These are phyloP conservation scores for Cercospora nicotianae DNA, from an alignment of 2,329 filamentous ascomycete species.

Conservation along the genomic window DNA sequence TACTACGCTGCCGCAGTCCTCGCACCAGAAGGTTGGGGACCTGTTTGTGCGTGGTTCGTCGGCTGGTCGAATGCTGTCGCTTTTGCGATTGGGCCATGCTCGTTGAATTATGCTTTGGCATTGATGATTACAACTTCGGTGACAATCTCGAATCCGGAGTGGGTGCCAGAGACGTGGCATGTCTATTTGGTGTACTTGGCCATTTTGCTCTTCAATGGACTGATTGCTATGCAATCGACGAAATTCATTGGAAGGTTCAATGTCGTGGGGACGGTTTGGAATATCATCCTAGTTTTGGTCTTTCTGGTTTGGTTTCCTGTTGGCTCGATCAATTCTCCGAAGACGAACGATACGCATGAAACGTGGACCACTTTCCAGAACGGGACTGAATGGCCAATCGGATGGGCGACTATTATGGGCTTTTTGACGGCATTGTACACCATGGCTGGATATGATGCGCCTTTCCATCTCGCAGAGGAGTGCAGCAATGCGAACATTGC, in stretches of 20 bases:
- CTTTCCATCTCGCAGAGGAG: constrained; percentile 39
- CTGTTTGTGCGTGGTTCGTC: constrained; percentile 31
- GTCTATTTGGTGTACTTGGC: constrained; percentile 38
- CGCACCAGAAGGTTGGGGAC: constrained; percentile 38
- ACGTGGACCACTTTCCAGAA: constrained; percentile 28
- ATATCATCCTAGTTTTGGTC: constrained; percentile 37
- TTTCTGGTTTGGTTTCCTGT: constrained; percentile 42
- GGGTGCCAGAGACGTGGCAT: constrained; percentile 39
- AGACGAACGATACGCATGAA: constrained; percentile 26
- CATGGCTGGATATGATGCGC: constrained; percentile 46
- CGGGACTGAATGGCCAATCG: constrained; percentile 38
- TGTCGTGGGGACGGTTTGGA: constrained; percentile 35
- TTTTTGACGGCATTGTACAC: constrained; percentile 47
- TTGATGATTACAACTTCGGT: constrained; percentile 41
- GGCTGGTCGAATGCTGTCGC: constrained; percentile 39
- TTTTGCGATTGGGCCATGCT: constrained; percentile 36
- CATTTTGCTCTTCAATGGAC: constrained; percentile 37
- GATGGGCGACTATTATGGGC: constrained; percentile 39
- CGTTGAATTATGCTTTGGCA: constrained; percentile 40
- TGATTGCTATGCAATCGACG: constrained; percentile 40
- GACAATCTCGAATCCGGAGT: constrained; percentile 39
- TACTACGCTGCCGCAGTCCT: constrained; percentile 39
- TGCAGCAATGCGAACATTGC: constrained; percentile 39
- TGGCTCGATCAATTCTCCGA: constrained; percentile 36
- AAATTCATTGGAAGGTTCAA: constrained; percentile 37